phyloP scores from a whole-genome alignment of 2,329 filamentous ascomycete species.

The Mycosphaerella sp. region DNA sequence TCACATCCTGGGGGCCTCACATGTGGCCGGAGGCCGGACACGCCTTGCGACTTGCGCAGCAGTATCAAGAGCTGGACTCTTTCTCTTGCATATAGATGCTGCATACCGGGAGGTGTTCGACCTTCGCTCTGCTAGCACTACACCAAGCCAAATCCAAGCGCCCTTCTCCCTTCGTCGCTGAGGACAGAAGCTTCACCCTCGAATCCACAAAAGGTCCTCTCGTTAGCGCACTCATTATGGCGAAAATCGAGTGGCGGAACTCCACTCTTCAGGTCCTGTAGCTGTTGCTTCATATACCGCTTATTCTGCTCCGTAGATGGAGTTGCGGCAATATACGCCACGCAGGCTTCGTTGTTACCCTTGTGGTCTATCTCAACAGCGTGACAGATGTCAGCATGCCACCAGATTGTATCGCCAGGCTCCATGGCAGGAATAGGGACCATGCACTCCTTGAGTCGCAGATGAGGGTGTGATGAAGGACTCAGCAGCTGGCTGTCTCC shows the following conservation, averaged over 20 bases:
- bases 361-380: conserved; percentile 12
- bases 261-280: conserved; percentile 3
- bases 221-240: neutral
- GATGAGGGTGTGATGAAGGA: conserved; percentile 10
- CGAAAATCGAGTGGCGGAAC: conserved; percentile 5
- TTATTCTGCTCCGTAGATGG: conserved; percentile 14
- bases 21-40: no score
- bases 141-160: conserved; percentile 6
- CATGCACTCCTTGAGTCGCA: conserved; percentile 13
- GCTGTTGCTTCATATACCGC: conserved; percentile 14
- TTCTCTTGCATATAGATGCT: no score
- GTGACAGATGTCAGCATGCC: conserved; percentile 13
- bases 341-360: conserved; percentile 9
- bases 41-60: no score
- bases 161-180: conserved; percentile 5
- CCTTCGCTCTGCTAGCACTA: neutral
- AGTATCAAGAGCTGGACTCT: no score
- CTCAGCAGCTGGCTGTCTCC: conserved; percentile 9
- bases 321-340: conserved; percentile 12
- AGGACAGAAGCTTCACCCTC: conserved; percentile 7
- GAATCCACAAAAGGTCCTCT: conserved; percentile 5
- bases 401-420: conserved; percentile 11
- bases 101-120: no score
- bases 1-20: no score
- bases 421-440: conserved; percentile 11